phyloP scores from a whole-genome alignment of 805 yeast genomes.

The Candida boidinii region DNA sequence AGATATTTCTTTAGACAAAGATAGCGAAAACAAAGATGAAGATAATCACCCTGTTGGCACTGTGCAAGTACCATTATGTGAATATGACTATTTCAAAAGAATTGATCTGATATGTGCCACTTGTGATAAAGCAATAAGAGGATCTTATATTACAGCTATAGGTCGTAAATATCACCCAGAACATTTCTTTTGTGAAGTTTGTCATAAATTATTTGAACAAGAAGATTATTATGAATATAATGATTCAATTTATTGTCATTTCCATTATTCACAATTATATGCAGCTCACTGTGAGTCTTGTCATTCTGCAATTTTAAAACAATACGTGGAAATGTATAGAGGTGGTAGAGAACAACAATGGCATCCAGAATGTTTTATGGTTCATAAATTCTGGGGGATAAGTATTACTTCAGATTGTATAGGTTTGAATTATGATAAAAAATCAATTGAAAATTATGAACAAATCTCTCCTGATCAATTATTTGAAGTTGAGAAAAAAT shows the following conservation, averaged over 20 bases:
- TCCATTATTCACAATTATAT: conserved; percentile 77
- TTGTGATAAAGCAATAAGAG: conserved; percentile 80
- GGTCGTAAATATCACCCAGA: conserved; percentile 90
- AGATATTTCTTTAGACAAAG: conserved; percentile 29
- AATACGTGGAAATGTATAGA: conserved; percentile 84
- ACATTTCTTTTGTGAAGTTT: conserved; percentile 87
- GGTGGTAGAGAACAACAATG: conserved; percentile 93
- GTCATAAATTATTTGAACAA: conserved; percentile 81
- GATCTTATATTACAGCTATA: conserved; percentile 89
- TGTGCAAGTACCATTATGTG: conserved; percentile 66
- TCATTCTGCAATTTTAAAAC: conserved; percentile 81
- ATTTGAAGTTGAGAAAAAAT: conserved; percentile 49
- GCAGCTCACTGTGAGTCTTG: conserved; percentile 95
- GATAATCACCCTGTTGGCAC: conserved; percentile 18
- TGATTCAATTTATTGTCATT: conserved; percentile 78
- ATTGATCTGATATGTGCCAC: conserved; percentile 78
- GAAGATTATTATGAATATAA: conserved; percentile 90
- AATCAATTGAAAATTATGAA: conserved; percentile 14
- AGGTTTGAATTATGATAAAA: conserved; percentile 25
- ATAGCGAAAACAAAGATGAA: background rate
- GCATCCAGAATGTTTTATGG: conserved; percentile 99
- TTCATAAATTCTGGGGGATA: conserved; percentile 94
- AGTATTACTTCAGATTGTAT: conserved; percentile 56
- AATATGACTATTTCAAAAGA: conserved; percentile 83
- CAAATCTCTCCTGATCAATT: conserved; percentile 39